Evolutionary conservation across 495 filamentous ascomycete genomes (phyloP).

Genomic region (Tuber aestivum): DNA sequence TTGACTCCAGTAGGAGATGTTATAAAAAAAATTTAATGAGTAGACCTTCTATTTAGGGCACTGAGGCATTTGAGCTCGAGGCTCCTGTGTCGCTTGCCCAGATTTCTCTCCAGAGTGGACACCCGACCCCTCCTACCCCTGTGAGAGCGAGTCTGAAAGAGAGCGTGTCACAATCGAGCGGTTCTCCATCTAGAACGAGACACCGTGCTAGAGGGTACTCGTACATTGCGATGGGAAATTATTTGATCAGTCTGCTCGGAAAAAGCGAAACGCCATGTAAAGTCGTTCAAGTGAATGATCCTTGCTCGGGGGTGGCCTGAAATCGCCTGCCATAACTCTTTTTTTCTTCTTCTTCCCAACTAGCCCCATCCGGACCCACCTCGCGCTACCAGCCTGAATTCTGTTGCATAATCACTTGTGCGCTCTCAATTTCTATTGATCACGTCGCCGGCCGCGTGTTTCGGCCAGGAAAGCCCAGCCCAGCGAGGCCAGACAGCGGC

Average conservation of each 20-base stretch:
- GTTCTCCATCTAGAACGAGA: not conserved
- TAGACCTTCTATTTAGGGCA: slow-evolving; percentile 3
- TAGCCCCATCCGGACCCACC: not conserved
- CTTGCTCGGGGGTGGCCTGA: not conserved
- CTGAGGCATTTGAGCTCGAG: not conserved
- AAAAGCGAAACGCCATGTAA: not conserved
- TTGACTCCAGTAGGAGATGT: slow-evolving; percentile 3
- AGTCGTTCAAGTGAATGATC: not conserved
- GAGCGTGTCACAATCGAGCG: not conserved
- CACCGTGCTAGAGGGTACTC: not conserved
- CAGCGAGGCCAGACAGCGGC: not conserved
- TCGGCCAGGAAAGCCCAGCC: not conserved
- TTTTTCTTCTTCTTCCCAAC: too few species aligned
- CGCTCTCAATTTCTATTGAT: not conserved
- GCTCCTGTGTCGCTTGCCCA: not conserved
- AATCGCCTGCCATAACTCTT: not conserved
- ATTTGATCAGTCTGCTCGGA: not conserved
- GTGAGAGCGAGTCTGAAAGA: not conserved
- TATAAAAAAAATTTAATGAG: slow-evolving; percentile 2
- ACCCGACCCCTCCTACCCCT: not conserved
- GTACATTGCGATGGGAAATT: not conserved
- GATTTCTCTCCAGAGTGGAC: not conserved
- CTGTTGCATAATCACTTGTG: not conserved
- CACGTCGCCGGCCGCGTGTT: not conserved
- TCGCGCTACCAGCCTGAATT: not conserved